Base-by-base conservation (phyloP, 2,329 filamentous ascomycete genomes). In the Fusarium humuli region DNA sequence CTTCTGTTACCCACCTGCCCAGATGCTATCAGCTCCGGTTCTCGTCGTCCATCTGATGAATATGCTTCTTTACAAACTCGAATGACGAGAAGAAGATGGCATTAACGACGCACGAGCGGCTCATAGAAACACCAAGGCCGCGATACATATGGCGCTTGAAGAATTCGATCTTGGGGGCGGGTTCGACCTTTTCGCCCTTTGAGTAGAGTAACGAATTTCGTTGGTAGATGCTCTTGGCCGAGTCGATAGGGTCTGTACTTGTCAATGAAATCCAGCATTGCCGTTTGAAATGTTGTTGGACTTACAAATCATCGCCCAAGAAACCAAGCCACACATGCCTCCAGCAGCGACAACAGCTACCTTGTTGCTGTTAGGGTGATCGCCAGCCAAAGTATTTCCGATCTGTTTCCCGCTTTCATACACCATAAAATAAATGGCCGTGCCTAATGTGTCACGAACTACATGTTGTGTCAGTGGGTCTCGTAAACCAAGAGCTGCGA, bases 81-180 rank as follows among this genome's bases (percentile, higher is more conserved):
- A 96, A 97, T 41, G 90, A 91, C 45, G 92, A 94, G 82, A 97
- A 97, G 85, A 97, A 97, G 75, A 97, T 92, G 71, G 93, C 92
- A 78, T 97, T 97, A 73, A 96, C 90, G 55, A 93, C 85, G 75
- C 92, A 94, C 14, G 92, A 94, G 59, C 93, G 90, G 71, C 89
- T 87, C 90, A 96, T 94, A 40, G 92, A 94, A 27, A 96, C 93
- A 23, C 90, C 92, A 5, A 97, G 85, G 30, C 93, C 93, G 73
- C 92, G 90, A 80, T 96, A 97, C 89, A 94, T 94, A 68, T 91
- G 88, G 57, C 85, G 85, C 75, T 91, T 89, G 80, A 94, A 92
- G 80, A 94, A 94, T 64, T 91, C 86, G 63, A 96, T 94, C 79
- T 91, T 92, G 12, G 92, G 92, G 23, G 87, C 85, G 52, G 88